phyloP scores from a whole-genome alignment of 306 rosid species.

The Cucurbita ficifolia region DNA sequence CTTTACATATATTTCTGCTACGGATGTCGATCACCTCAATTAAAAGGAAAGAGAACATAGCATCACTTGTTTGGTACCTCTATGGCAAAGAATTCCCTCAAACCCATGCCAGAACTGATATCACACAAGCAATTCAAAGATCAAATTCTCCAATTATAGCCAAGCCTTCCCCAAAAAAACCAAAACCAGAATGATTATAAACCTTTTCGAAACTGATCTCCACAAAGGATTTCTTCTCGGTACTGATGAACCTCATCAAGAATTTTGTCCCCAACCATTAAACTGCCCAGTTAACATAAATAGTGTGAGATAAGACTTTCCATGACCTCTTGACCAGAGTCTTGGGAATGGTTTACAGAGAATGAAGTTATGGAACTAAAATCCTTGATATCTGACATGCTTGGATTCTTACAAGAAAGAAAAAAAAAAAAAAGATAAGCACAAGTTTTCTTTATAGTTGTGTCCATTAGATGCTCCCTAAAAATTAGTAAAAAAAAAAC shows the following conservation, averaged over 20 bases:
- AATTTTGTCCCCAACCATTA: neutral
- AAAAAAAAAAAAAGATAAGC: neutral
- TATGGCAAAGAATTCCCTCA: neutral
- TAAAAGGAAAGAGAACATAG: neutral
- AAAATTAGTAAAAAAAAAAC: neutral
- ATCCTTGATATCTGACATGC: neutral
- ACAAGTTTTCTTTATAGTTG: neutral
- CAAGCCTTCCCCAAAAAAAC: neutral
- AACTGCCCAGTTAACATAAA: neutral
- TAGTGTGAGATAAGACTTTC: neutral
- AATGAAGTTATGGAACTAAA: neutral
- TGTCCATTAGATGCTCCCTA: neutral
- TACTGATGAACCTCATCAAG: neutral
- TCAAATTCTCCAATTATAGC: neutral
- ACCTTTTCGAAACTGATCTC: neutral
- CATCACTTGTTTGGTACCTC: neutral
- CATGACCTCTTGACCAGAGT: neutral
- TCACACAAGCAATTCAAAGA: neutral
- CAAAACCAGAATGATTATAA: neutral
- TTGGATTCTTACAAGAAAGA: neutral
- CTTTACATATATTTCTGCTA: neutral
- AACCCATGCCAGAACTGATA: neutral
- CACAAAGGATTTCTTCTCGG: neutral
- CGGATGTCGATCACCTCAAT: neutral
- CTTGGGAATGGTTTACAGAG: neutral